Percentiles rank a stretch among this genome's conserved stretches.
phyloP scores from a whole-genome alignment of 495 filamentous ascomycete species.

The Zalerion maritima region DNA sequence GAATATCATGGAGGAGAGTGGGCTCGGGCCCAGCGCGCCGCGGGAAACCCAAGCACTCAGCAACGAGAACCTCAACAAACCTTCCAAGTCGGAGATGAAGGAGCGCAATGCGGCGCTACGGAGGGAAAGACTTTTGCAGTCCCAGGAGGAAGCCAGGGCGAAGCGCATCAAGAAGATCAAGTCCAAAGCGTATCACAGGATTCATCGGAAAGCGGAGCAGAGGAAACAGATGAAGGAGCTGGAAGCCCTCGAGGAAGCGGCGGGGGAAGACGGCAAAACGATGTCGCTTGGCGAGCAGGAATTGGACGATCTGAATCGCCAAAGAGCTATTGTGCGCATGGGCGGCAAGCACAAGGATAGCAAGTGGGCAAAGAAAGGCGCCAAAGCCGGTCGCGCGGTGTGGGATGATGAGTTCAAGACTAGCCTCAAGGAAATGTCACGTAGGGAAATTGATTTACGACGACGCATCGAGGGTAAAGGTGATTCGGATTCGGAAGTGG shows the following conservation, averaged over 20 bases:
- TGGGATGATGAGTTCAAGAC: constrained; percentile 75
- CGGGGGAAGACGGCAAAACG: constrained; percentile 51
- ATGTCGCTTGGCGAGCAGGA: constrained; percentile 58
- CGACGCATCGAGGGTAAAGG: constrained; percentile 72
- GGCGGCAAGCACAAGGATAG: constrained; percentile 77
- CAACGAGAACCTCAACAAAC: no score
- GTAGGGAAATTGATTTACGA: constrained; percentile 71
- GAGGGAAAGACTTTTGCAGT: constrained; percentile 67
- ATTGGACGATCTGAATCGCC: constrained; percentile 60
- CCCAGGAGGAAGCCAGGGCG: constrained; percentile 75
- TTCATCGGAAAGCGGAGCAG: constrained; percentile 77
- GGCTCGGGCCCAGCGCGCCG: constrained; percentile 40
- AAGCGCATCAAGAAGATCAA: constrained; percentile 98
- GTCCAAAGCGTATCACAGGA: constrained; percentile 78
- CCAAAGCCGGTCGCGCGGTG: constrained; percentile 57
- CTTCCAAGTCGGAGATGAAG: constrained; percentile 30
- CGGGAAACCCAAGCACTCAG: no score
- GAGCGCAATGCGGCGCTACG: constrained; percentile 52
- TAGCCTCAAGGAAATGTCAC: constrained; percentile 67
- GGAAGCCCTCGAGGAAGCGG: constrained; percentile 46
- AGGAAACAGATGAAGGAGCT: constrained; percentile 55
- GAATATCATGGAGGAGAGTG: constrained; percentile 77
- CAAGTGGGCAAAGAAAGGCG: constrained; percentile 86
- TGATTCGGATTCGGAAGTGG: constrained; percentile 37
- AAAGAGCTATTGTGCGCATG: constrained; percentile 78